Conservation (phyloP, 306 rosid species). For the Gastrolobium bilobum region DNA sequence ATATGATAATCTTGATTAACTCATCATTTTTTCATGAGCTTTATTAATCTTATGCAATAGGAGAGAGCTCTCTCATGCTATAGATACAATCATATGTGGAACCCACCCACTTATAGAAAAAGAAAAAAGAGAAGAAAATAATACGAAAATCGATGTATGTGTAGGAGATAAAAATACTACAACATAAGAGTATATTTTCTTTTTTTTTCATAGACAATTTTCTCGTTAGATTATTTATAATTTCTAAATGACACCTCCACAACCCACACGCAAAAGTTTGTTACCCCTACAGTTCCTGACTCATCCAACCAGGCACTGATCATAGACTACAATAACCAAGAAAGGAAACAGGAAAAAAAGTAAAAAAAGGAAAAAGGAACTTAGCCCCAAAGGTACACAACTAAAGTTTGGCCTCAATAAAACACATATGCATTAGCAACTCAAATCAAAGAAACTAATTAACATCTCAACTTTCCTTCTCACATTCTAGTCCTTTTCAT, state of each 20-base stretch:
- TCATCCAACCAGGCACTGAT: constrained; percentile 45
- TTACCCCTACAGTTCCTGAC: constrained; percentile 51
- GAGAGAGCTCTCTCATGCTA: no score
- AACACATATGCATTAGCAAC: constrained; percentile 5
- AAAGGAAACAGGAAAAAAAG: not conserved
- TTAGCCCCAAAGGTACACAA: constrained; percentile 15
- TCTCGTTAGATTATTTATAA: no score
- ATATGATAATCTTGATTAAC: no score
- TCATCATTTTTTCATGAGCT: no score
- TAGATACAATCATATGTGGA: no score
- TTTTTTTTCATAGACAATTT: no score
- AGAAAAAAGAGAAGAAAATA: no score
- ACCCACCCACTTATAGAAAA: no score
- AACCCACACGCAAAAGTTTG: constrained; percentile 61
- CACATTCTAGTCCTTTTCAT: constrained; percentile 59
- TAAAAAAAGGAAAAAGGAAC: not conserved
- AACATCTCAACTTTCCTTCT: constrained; percentile 43
- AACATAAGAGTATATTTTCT: no score
- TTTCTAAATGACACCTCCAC: not conserved
- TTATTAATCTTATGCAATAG: no score
- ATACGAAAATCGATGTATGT: no score
- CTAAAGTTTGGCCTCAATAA: constrained; percentile 41
- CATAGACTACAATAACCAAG: constrained; percentile 21
- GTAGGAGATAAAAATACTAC: no score
- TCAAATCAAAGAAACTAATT: constrained; percentile 41